Percentiles rank a stretch among this genome's conserved stretches.
Conservation (phyloP, 371 early-diverging fungal genomes). For the Rhizomucor miehei region DNA sequence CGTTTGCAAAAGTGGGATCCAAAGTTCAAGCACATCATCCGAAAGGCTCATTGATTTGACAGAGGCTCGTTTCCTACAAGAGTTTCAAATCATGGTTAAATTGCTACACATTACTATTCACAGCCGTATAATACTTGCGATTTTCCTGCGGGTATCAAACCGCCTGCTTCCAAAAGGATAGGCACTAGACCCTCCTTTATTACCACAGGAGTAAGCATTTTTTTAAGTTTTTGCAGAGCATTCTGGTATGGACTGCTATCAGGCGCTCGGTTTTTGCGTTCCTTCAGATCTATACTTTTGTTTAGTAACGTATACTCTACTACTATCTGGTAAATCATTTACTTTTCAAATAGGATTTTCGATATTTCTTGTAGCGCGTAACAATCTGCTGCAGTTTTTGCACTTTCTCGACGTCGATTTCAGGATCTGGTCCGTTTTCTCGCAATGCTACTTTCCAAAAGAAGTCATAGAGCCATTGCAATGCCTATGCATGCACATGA, state of each 20-base stretch:
- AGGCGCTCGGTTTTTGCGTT: background rate
- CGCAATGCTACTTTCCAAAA: slow-evolving; percentile 42
- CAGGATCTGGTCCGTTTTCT: slow-evolving; percentile 7
- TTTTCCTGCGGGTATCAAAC: background rate
- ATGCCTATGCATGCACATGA: slow-evolving; percentile 21
- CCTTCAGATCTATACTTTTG: background rate
- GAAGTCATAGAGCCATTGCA: slow-evolving; percentile 47
- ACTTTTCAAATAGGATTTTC: slow-evolving; percentile 36
- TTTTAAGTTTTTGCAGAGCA: background rate
- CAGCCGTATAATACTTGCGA: slow-evolving; percentile 37
- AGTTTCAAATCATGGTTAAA: background rate
- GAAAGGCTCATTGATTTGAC: slow-evolving; percentile 28
- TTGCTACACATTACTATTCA: background rate
- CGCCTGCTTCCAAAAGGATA: background rate
- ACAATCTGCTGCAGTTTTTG: slow-evolving; percentile 12
- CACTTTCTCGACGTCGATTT: slow-evolving; percentile 1
- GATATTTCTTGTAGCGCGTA: slow-evolving; percentile 36
- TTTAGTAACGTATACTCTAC: background rate
- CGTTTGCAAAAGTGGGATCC: slow-evolving; percentile 38
- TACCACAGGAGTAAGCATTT: background rate
- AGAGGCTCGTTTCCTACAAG: slow-evolving; percentile 32
- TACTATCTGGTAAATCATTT: background rate
- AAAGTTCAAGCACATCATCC: slow-evolving; percentile 33
- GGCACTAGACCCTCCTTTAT: background rate
- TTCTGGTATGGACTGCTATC: background rate